Percentiles rank a stretch among this genome's conserved stretches.
phyloP scores from a whole-genome alignment of 139 green algal species.

The Pycnococcus provasolii region DNA sequence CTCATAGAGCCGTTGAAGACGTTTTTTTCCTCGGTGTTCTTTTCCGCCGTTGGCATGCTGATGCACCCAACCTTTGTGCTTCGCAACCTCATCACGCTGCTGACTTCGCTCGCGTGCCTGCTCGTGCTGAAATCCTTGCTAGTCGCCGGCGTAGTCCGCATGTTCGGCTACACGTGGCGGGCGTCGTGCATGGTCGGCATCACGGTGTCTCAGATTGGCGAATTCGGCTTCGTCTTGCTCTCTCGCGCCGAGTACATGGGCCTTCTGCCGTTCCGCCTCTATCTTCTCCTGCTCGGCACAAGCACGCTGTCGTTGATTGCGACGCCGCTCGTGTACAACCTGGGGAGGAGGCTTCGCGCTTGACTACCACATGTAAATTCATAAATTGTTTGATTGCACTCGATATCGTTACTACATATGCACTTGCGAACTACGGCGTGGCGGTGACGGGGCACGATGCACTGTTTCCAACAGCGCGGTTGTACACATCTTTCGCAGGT shows the following conservation, averaged over 20 bases:
- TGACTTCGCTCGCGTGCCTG: constrained; percentile 39
- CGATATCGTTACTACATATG: too few relatives aligned
- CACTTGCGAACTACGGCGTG: too few relatives aligned
- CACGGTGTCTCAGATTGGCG: constrained; percentile 76
- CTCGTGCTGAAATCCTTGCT: constrained; percentile 67
- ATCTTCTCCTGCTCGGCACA: constrained; percentile 80
- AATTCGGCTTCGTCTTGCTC: constrained; percentile 95
- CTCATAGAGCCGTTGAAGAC: constrained; percentile 50
- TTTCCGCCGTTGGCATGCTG: constrained; percentile 84
- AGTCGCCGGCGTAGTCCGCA: constrained; percentile 59
- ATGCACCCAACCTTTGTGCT: constrained; percentile 74
- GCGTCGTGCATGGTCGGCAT: constrained; percentile 57
- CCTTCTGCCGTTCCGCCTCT: constrained; percentile 64
- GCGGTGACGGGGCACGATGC: too few relatives aligned
- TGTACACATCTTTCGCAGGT: too few relatives aligned
- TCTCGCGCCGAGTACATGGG: constrained; percentile 56
- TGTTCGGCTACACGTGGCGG: constrained; percentile 48
- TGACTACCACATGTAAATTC: too few relatives aligned
- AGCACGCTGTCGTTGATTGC: constrained; percentile 82
- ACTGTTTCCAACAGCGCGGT: too few relatives aligned
- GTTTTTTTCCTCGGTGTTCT: constrained; percentile 84
- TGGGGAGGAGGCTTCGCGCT: not conserved
- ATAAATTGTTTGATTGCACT: too few relatives aligned
- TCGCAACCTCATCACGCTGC: constrained; percentile 59
- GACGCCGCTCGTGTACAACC: constrained; percentile 67